Percentiles rank a stretch among this genome's conserved stretches.
Conservation (phyloP, 2,329 filamentous ascomycete genomes). For the Aspergillus ochraceoroseus region DNA sequence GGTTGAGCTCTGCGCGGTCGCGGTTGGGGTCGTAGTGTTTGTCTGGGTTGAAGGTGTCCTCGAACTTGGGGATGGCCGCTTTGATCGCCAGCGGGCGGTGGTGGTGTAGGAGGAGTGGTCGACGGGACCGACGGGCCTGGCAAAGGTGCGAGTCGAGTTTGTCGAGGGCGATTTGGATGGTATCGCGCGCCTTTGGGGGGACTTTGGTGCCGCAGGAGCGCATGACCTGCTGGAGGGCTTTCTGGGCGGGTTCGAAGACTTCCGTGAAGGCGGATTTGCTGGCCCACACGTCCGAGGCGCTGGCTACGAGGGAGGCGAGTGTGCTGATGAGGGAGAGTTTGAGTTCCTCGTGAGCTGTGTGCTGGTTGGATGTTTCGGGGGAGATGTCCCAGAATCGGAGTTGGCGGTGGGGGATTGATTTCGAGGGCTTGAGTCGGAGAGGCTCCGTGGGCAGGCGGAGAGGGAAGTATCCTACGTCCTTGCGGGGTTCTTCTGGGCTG, state of each 20-base stretch:
- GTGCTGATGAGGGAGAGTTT: constrained; percentile 60
- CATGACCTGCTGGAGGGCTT: constrained; percentile 59
- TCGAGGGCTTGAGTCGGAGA: constrained; percentile 46
- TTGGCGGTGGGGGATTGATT: constrained; percentile 44
- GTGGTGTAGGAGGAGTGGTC: constrained; percentile 80
- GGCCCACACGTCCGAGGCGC: constrained; percentile 68
- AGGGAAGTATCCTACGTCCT: constrained; percentile 56
- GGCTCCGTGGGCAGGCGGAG: constrained; percentile 53
- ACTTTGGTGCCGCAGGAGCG: constrained; percentile 51
- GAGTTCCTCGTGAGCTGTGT: constrained; percentile 35
- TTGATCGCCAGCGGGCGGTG: constrained; percentile 87
- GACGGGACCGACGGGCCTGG: constrained; percentile 61
- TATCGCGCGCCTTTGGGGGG: constrained; percentile 35
- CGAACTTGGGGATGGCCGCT: constrained; percentile 85
- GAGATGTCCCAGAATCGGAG: constrained; percentile 57
- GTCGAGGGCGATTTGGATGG: constrained; percentile 30
- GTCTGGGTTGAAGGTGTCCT: constrained; percentile 87
- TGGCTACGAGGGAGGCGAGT: constrained; percentile 60
- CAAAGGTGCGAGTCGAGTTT: constrained; percentile 46
- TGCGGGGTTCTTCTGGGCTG: constrained; percentile 51
- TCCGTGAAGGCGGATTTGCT: constrained; percentile 70
- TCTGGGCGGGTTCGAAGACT: constrained; percentile 63
- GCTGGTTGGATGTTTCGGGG: constrained; percentile 11
- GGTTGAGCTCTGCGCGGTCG: constrained; percentile 77
- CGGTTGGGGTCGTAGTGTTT: constrained; percentile 96